Percentiles rank a stretch among this genome's conserved stretches.
These are phyloP conservation scores for Hydnum rufescens DNA, from an alignment of 768 basidiomycete species.

Conservation along the genomic window DNA sequence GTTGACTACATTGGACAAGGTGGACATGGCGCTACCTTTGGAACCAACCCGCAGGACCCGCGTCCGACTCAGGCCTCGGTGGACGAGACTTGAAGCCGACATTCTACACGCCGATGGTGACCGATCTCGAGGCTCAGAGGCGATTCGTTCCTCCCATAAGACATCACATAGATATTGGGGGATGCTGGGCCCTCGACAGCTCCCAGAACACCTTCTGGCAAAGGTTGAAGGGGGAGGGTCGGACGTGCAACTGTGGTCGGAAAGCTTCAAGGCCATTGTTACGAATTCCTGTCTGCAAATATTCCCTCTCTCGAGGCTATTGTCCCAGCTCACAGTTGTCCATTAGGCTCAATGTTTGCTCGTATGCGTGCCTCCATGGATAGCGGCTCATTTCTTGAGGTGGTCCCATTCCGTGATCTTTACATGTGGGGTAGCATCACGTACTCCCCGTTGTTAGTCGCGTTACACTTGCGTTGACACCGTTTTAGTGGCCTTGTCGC, in stretches of 20 bases:
- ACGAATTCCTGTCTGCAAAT: neutral
- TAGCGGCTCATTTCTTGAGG: conserved; percentile 31
- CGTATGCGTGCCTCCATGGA: conserved; percentile 38
- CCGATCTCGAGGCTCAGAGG: too few species aligned
- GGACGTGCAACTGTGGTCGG: neutral
- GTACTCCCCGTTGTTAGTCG: neutral
- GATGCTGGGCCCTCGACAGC: too few species aligned
- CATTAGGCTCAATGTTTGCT: conserved; percentile 26
- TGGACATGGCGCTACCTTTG: too few species aligned
- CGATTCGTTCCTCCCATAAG: too few species aligned
- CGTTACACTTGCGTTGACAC: neutral
- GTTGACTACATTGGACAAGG: too few species aligned
- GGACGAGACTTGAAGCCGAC: too few species aligned
- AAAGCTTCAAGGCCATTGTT: neutral
- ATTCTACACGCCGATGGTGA: too few species aligned
- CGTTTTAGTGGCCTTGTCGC: conserved; percentile 38
- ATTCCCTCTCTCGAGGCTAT: neutral
- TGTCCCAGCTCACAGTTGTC: neutral
- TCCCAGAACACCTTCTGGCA: neutral
- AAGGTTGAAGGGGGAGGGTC: neutral
- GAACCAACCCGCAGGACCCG: too few species aligned
- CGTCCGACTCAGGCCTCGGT: too few species aligned
- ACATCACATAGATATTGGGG: too few species aligned
- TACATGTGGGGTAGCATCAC: conserved; percentile 21
- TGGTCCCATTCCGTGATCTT: conserved; percentile 27